phyloP scores from a whole-genome alignment of 768 basidiomycete genomes.

The Mrakia frigida region DNA sequence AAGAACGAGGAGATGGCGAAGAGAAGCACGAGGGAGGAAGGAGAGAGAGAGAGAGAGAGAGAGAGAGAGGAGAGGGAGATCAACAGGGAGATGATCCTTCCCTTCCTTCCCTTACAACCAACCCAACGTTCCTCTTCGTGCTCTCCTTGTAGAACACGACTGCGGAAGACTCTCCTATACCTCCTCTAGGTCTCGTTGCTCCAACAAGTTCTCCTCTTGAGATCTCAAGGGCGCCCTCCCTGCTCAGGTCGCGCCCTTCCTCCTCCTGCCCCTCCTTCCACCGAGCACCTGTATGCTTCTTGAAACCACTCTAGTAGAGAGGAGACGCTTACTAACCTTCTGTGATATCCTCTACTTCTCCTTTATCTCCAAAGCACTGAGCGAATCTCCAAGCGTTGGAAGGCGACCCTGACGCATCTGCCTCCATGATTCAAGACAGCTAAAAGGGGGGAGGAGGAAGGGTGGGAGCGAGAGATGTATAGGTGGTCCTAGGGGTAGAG shows the following conservation, averaged over 20 bases:
- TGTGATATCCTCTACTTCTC: slow-evolving; percentile 96
- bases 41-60: slow-evolving; percentile 5
- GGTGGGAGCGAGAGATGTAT: not conserved
- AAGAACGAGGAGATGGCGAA: too few relatives aligned
- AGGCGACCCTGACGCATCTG: slow-evolving; percentile 17
- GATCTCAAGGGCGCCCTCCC: not conserved
- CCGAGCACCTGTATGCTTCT: not conserved
- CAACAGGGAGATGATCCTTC: slow-evolving; percentile 17
- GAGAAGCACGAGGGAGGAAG: slow-evolving; percentile 32
- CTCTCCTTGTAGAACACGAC: not conserved
- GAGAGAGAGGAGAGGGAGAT: not conserved
- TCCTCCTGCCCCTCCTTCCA: not conserved
- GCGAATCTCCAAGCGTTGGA: slow-evolving; percentile 78
- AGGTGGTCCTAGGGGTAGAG: not conserved
- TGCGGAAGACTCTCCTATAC: not conserved
- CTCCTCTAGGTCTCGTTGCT: too few relatives aligned
- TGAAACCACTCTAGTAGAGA: not conserved
- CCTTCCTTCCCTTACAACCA: not conserved
- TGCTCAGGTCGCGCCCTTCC: not conserved
- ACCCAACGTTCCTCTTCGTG: too few relatives aligned
- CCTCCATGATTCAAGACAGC: not conserved
- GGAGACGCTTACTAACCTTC: slow-evolving; percentile 61
- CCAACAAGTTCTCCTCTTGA: too few relatives aligned
- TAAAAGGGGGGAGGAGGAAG: not conserved
- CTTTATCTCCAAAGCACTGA: slow-evolving; percentile 99